Percentiles rank a stretch among this genome's conserved stretches.
Evolutionary conservation across 1,284 basidiomycete species (phyloP).

Genomic region (Fomitopsis betulina): DNA sequence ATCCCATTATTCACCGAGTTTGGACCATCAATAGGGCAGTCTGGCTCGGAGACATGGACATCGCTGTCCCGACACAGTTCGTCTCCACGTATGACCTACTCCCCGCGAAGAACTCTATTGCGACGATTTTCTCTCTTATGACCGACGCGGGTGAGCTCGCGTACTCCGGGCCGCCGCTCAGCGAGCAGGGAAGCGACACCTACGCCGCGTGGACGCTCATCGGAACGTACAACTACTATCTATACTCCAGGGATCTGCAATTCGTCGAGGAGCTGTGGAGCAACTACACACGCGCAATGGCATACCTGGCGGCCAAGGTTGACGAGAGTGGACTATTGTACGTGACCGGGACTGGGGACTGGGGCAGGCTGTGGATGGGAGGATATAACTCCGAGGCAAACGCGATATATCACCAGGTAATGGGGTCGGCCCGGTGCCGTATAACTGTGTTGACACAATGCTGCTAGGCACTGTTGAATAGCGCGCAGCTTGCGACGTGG

Average conservation of each 20-base stretch:
- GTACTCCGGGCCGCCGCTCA: slow-evolving; percentile 54
- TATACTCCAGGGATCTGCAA: slow-evolving; percentile 43
- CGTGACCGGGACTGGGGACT: slow-evolving; percentile 43
- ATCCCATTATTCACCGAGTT: background rate
- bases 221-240: slow-evolving; percentile 39
- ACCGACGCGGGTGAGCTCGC: slow-evolving; percentile 50
- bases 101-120: slow-evolving; percentile 49
- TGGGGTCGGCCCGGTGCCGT: background rate
- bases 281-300: slow-evolving; percentile 46
- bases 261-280: slow-evolving; percentile 41
- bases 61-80: slow-evolving; percentile 55
- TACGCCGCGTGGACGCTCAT: slow-evolving; percentile 46
- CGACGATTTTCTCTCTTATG: slow-evolving; percentile 55
- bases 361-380: slow-evolving; percentile 43
- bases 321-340: slow-evolving; percentile 43
- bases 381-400: slow-evolving; percentile 47
- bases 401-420: slow-evolving; percentile 41
- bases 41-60: slow-evolving; percentile 59
- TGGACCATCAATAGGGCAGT: slow-evolving; percentile 39
- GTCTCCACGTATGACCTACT: slow-evolving; percentile 56
- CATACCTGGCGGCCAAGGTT: slow-evolving; percentile 40
- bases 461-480: slow-evolving; percentile 40
- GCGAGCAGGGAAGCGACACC: slow-evolving; percentile 41
- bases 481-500: slow-evolving; percentile 39
- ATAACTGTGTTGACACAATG: background rate